Evolutionary conservation across 305 asterid species (phyloP).

Genomic region (Fraxinus platypoda): DNA sequence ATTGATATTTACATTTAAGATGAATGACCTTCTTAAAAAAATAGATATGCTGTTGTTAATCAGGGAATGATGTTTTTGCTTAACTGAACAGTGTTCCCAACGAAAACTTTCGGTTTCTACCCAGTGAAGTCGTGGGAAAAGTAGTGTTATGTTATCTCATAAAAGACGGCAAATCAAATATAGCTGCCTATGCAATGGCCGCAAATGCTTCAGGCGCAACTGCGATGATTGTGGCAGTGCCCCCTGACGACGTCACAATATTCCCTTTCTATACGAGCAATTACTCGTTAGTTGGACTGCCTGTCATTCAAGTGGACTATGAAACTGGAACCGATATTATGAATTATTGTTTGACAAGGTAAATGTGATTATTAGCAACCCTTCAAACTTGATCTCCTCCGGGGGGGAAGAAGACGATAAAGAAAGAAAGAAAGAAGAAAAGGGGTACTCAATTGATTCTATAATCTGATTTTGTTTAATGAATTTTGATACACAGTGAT

Average conservation of each 20-base stretch:
- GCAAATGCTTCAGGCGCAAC: not conserved
- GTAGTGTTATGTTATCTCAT: not conserved
- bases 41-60: not conserved
- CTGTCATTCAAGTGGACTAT: slow-evolving; percentile 2
- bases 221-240: slow-evolving; percentile 7
- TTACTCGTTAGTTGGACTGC: not conserved
- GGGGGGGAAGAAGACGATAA: not conserved
- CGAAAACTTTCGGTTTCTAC: not conserved
- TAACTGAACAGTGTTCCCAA: not conserved
- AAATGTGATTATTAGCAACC: not conserved
- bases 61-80: not conserved
- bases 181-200: not conserved
- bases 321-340: slow-evolving; percentile 6
- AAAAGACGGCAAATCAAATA: not conserved
- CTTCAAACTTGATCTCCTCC: not conserved
- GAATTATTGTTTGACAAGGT: slow-evolving; percentile 6
- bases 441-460: not conserved
- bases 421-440: too few species aligned
- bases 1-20: not conserved
- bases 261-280: not conserved
- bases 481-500: not conserved
- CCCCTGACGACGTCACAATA: not conserved
- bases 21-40: not conserved
- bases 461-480: not conserved
- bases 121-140: not conserved